Percentiles rank a stretch among this genome's conserved stretches.
Evolutionary conservation across 75 land plant genomes (phyloP).

Genomic region (Sequoia sempervirens): DNA sequence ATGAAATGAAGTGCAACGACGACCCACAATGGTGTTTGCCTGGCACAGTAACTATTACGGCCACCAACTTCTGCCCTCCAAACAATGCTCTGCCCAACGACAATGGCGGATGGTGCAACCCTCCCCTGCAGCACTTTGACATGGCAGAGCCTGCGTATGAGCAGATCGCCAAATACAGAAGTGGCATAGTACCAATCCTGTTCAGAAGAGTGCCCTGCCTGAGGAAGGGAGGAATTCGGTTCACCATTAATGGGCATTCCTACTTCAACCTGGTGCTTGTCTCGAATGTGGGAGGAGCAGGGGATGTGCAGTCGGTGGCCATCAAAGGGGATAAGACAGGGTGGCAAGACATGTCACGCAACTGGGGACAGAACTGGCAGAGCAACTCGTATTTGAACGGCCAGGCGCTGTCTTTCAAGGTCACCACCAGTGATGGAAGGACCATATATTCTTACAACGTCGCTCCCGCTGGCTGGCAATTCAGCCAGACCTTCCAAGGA

Average conservation of each 20-base stretch:
- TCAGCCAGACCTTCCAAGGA: background rate
- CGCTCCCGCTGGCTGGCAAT: background rate
- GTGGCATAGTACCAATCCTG: background rate
- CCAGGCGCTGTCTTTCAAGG: background rate
- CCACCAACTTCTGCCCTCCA: background rate
- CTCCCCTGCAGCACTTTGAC: background rate
- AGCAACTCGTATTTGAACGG: background rate
- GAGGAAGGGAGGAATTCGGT: background rate
- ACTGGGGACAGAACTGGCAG: background rate
- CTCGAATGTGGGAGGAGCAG: slow-evolving; percentile 21
- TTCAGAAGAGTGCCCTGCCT: background rate
- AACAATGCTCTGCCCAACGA: background rate
- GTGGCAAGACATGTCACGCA: background rate
- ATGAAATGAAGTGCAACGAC: background rate
- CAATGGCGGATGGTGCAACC: background rate
- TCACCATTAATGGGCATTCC: background rate
- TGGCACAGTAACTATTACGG: background rate
- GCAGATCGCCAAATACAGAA: background rate
- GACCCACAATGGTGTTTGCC: background rate
- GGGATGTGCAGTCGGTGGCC: slow-evolving; percentile 13
- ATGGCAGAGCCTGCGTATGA: background rate
- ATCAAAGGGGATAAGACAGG: slow-evolving; percentile 6
- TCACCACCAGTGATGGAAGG: background rate
- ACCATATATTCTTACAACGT: background rate
- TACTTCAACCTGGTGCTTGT: background rate